A percentile compares a stretch with the other conserved stretches of the same genome.
Evolutionary conservation across 352 stramenopile species (phyloP).

Genomic region (Globisporangium barbulae): DNA sequence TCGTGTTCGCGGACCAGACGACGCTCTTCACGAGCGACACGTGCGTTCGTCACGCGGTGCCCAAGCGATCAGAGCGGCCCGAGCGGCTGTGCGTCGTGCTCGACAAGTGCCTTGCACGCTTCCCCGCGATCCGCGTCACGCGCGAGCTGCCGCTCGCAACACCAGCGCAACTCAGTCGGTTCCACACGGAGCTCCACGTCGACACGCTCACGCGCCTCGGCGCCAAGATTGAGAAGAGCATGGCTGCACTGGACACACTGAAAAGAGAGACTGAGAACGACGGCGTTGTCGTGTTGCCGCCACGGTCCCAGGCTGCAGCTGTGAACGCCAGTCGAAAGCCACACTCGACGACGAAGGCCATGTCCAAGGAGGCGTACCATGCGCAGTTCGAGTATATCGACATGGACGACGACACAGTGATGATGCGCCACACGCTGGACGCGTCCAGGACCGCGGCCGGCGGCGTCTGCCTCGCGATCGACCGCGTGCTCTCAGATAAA

Average conservation of each 20-base stretch:
- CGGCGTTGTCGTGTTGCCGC: background rate
- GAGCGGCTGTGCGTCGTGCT: slow-evolving; percentile 53
- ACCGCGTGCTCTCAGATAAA: slow-evolving; percentile 21
- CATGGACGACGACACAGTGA: slow-evolving; percentile 39
- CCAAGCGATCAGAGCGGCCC: slow-evolving; percentile 38
- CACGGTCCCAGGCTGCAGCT: slow-evolving; percentile 1
- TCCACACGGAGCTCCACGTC: slow-evolving; percentile 57
- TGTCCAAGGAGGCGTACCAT: slow-evolving; percentile 47
- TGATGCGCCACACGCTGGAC: slow-evolving; percentile 25
- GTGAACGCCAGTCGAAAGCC: slow-evolving; percentile 3
- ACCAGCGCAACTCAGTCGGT: slow-evolving; percentile 45
- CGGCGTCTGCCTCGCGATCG: slow-evolving; percentile 35
- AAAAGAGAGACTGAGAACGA: background rate
- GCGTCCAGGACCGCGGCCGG: slow-evolving; percentile 32
- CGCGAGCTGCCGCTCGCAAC: slow-evolving; percentile 31
- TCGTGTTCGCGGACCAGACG: slow-evolving; percentile 28
- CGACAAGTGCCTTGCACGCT: slow-evolving; percentile 23
- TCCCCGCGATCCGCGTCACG: slow-evolving; percentile 31
- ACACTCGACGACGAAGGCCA: slow-evolving; percentile 19
- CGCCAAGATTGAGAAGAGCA: slow-evolving; percentile 59
- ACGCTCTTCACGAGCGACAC: slow-evolving; percentile 47
- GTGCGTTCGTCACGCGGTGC: slow-evolving; percentile 48
- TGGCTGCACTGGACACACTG: slow-evolving; percentile 41
- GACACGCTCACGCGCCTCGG: slow-evolving; percentile 45
- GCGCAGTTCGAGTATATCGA: slow-evolving; percentile 63